These are phyloP conservation scores for Medicago ruthenica DNA, from an alignment of 306 rosid species.

Conservation along the genomic window DNA sequence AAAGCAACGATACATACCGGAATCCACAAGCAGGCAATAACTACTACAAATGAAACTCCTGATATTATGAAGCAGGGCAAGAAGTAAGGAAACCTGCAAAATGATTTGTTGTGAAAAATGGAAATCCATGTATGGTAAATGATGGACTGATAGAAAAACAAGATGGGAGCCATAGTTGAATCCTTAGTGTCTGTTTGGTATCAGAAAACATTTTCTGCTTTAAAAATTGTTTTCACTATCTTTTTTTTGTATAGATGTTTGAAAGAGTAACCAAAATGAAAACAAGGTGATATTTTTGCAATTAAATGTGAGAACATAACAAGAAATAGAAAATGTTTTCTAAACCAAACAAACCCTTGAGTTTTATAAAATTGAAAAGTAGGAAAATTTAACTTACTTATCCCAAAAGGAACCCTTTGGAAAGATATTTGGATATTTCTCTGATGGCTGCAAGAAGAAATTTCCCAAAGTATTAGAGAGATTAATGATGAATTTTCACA, in stretches of 20 bases:
- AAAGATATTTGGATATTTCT: slow-evolving; percentile 21
- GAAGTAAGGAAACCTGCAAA: slow-evolving; percentile 54
- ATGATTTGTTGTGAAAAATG: not conserved
- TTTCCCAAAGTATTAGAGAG: not conserved
- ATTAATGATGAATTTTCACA: not conserved
- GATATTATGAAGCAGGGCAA: slow-evolving; percentile 53
- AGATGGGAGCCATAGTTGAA: not conserved
- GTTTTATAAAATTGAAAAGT: not conserved
- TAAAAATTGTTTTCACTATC: not conserved
- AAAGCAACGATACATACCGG: slow-evolving; percentile 44
- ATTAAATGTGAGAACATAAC: not conserved
- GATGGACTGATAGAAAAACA: not conserved
- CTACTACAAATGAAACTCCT: slow-evolving; percentile 29
- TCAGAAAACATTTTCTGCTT: too few relatives aligned
- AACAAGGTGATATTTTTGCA: not conserved
- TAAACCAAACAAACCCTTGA: not conserved
- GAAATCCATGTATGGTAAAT: not conserved
- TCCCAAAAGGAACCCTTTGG: slow-evolving; percentile 22
- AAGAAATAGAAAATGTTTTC: not conserved
- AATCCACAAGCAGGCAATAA: slow-evolving; percentile 53
- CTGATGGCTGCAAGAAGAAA: slow-evolving; percentile 2
- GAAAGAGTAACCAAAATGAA: not conserved
- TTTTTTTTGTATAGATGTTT: not conserved
- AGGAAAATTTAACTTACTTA: not conserved
- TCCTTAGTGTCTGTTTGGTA: not conserved